These are phyloP conservation scores for Penicillium sp. DNA, from an alignment of 2,329 filamentous ascomycete species.

Conservation along the genomic window DNA sequence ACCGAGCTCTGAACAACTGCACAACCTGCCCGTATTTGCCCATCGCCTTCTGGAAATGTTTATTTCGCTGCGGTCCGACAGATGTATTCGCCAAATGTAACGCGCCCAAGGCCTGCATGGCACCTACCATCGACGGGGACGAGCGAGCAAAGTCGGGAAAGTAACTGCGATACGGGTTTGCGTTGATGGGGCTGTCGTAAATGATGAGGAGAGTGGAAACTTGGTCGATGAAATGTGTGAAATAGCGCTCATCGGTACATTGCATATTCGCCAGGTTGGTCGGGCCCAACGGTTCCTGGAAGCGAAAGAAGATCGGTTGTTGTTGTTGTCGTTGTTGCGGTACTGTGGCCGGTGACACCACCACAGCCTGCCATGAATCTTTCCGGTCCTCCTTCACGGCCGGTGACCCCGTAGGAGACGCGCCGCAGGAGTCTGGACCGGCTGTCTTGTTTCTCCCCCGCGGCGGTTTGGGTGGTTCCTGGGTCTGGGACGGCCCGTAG, in stretches of 20 bases:
- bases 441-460: conserved; percentile 23
- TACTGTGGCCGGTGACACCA: conserved; percentile 27
- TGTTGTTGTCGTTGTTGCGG: conserved; percentile 2
- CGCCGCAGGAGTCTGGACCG: conserved; percentile 14
- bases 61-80: conserved; percentile 28
- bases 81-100: conserved; percentile 44
- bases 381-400: conserved; percentile 8
- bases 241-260: conserved; percentile 33
- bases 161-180: conserved; percentile 36
- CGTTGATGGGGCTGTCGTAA: conserved; percentile 37
- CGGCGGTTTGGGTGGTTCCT: conserved; percentile 13
- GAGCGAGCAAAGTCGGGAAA: conserved; percentile 36
- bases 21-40: conserved; percentile 40
- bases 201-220: conserved; percentile 36
- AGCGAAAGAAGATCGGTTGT: conserved; percentile 20
- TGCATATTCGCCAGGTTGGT: conserved; percentile 23
- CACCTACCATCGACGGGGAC: conserved; percentile 35
- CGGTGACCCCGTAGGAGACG: conserved; percentile 6
- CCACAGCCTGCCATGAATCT: conserved; percentile 18
- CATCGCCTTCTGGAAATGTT: conserved; percentile 40
- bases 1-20: conserved; percentile 30
- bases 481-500: conserved; percentile 30
- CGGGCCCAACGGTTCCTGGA: conserved; percentile 26
- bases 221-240: conserved; percentile 35
- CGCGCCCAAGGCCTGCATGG: conserved; percentile 42